Evolutionary conservation across 2,329 filamentous ascomycete genomes (phyloP).

Genomic region (Aspergillus fumigatiaffinis): DNA sequence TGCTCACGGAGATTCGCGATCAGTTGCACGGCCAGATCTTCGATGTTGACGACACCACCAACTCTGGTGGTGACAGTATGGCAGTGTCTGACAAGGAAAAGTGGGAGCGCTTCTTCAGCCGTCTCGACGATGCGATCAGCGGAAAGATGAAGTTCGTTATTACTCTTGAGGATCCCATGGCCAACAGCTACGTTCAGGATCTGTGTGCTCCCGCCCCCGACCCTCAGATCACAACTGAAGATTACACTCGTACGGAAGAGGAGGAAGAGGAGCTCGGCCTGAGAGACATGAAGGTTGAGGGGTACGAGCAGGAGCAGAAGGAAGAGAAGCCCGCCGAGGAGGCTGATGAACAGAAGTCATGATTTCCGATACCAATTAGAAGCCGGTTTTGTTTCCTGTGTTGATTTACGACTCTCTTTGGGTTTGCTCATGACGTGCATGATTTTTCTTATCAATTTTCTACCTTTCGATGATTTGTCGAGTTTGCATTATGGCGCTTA

Average conservation of each 20-base stretch:
- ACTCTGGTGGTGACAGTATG: constrained; percentile 74
- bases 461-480: neutral
- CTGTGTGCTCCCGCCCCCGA: constrained; percentile 75
- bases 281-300: constrained; percentile 87
- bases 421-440: constrained; percentile 20
- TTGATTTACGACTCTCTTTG: constrained; percentile 16
- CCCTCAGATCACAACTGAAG: constrained; percentile 73
- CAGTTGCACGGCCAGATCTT: constrained; percentile 88
- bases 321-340: constrained; percentile 12
- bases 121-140: constrained; percentile 71
- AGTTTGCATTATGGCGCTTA: constrained; percentile 6
- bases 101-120: constrained; percentile 79
- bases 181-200: constrained; percentile 91
- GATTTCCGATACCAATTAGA: constrained; percentile 15
- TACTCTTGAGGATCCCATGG: constrained; percentile 80
- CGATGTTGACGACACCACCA: constrained; percentile 58
- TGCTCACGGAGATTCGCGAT: constrained; percentile 86
- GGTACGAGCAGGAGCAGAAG: constrained; percentile 62
- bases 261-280: constrained; percentile 92
- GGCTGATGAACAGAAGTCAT: constrained; percentile 25
- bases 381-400: constrained; percentile 8
- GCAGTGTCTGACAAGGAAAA: constrained; percentile 58
- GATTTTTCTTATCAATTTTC: constrained; percentile 8
- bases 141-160: constrained; percentile 79
- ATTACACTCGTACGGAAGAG: constrained; percentile 82